Evolutionary conservation across 306 rosid genomes (phyloP), one percentile per base, ranked within the genome.

Genomic region (Sicyos edulis): DNA sequence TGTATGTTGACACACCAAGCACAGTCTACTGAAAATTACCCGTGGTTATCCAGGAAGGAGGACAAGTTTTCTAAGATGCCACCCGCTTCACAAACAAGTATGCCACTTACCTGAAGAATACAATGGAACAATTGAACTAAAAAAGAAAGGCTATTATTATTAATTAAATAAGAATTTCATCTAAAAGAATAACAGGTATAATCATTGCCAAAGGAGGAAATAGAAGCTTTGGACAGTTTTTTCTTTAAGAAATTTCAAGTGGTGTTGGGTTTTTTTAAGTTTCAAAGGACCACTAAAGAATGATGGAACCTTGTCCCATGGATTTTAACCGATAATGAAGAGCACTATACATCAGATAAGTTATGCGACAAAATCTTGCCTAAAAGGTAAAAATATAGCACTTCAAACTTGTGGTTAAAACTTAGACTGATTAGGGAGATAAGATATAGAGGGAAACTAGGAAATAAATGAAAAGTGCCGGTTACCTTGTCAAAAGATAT

Each of bases 41-140:
- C 96, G 81, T 87, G 83, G 72, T 78, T 82, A 80, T 92, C 96
- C 78, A 92, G 87, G 84, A 83, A 92, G 55, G 96, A 74, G 65
- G 79, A 85, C 83, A 92, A 64, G 81, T 88, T 92, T 86, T 92
- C 98, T 91, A 92, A 80, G 69, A 92, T 88, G 85, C 98, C 89
- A 58, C 96, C 98, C 52, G 96, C 96, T 85, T 92, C 98, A 79
- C 96, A 90, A 50, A 92, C 96, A 84, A 92, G 84, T 79, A 90
- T 83, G 75, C 98, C 98, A 78, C 96, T 92, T 77, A 90, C 96
- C 96, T 92, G 86, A 82, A 86, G 83, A 63, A 60, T 72, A 40
- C 56, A 47, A 47, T 74, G 79, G 52, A 53, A 45, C 64, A 82
- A 69, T 66, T 45, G 70, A 22, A 63, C 17, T 4, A 17, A 66